Evolutionary conservation across 129 eudicot genomes (phyloP).

Genomic region (Escallonia herrerae): DNA sequence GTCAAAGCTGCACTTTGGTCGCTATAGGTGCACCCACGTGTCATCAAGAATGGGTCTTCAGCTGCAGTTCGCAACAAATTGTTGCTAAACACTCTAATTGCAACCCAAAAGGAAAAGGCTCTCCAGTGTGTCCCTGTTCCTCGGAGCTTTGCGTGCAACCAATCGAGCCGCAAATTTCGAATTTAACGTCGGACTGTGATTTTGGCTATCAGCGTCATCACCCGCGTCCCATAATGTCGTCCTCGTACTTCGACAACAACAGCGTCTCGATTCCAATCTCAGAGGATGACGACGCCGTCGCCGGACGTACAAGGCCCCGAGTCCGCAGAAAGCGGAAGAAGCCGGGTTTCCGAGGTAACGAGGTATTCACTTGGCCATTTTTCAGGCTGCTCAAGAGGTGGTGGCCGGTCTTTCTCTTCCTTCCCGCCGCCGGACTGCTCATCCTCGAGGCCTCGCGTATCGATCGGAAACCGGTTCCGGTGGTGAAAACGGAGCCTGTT

Average conservation of each 20-base stretch:
- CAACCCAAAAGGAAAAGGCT: too few species aligned
- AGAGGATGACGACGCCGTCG: slow-evolving; percentile 49
- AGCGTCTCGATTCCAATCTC: slow-evolving; percentile 47
- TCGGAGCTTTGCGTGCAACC: too few species aligned
- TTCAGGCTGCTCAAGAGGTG: slow-evolving; percentile 37
- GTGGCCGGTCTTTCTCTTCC: slow-evolving; percentile 63
- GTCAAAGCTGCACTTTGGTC: too few species aligned
- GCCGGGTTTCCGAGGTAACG: slow-evolving; percentile 32
- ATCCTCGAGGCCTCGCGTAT: slow-evolving; percentile 47
- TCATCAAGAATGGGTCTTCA: too few species aligned
- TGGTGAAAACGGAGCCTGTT: background rate
- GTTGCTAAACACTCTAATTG: too few species aligned
- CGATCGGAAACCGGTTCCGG: slow-evolving; percentile 21
- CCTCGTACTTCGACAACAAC: slow-evolving; percentile 23
- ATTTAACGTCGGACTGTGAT: too few species aligned
- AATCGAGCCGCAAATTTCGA: too few species aligned
- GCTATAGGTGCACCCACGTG: too few species aligned
- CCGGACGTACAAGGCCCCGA: slow-evolving; percentile 36
- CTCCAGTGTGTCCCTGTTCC: too few species aligned
- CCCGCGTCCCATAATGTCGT: background rate
- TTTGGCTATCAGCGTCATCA: too few species aligned
- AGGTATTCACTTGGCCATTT: slow-evolving; percentile 35
- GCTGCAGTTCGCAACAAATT: too few species aligned
- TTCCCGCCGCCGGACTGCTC: slow-evolving; percentile 36
- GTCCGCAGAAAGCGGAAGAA: slow-evolving; percentile 70